Base-by-base conservation (phyloP, 305 asterid species). In the Ruellia speciosa region DNA sequence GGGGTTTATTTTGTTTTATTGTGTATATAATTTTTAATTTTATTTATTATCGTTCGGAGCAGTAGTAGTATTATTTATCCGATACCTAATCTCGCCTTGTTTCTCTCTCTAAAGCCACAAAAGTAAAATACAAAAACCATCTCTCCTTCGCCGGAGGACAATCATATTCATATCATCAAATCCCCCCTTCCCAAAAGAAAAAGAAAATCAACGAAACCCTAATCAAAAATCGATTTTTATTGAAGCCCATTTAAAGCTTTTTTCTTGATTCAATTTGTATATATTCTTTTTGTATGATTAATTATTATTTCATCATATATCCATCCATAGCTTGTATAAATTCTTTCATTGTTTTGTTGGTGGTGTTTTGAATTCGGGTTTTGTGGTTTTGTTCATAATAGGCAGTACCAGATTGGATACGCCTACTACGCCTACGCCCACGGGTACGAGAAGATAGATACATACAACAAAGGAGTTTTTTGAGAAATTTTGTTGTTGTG, bases 401-500 rank as follows among this genome's bases (percentile, higher is more conserved):
- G 71, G 52, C 52, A 58, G 68, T 34, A 50, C n/a, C 41, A 65
- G 45, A 34, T n/a, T n/a, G n/a, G 52, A 41, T 13, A 41, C n/a
- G n/a, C n/a, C n/a, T n/a, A n/a, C n/a, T 41, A 33, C 35, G 52
- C 62, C 39, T 50, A 15, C 12, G 31, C 48, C 18, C 17, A 34
- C 63, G 13, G n/a, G n/a, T n/a, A n/a, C n/a, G n/a, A n/a, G n/a
- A n/a, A n/a, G n/a, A n/a, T n/a, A n/a, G 15, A 17, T 58, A 64
- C 75, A 70, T 63, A 70, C 79, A 72, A 66, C 78, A 69, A 51
- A 69, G 58, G 62, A 59, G 69, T 59, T 73, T 66, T 74, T 67
- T 70, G 62, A 72, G 70, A 64, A 63, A 68, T 69, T 63, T 78
- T 76, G 83, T 70, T 79, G 81, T 65, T 65, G 68, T 66, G 79